Conservation (phyloP, 495 filamentous ascomycete species). For the Podospora fimiseda region DNA sequence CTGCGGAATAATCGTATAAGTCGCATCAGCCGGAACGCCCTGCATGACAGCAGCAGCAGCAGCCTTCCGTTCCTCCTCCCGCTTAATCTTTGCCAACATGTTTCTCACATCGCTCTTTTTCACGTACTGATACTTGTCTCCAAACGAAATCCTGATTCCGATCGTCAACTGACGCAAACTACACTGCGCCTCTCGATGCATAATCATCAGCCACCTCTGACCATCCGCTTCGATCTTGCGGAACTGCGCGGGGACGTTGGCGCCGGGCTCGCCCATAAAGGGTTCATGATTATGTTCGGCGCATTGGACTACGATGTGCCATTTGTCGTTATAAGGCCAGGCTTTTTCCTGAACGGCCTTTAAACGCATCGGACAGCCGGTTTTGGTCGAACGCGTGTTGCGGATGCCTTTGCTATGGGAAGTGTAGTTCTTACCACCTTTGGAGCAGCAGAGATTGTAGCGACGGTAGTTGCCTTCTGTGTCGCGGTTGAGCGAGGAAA, state of each 20-base stretch:
- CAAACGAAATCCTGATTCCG: slow-evolving; percentile 29
- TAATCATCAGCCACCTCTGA: slow-evolving; percentile 30
- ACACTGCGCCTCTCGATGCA: slow-evolving; percentile 31
- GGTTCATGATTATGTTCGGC: slow-evolving; percentile 34
- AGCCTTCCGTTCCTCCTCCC: slow-evolving; percentile 28
- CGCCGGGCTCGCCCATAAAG: slow-evolving; percentile 28
- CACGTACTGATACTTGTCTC: slow-evolving; percentile 35
- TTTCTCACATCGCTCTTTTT: slow-evolving; percentile 31
- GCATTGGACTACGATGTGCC: slow-evolving; percentile 30
- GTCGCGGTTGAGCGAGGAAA: slow-evolving; percentile 30
- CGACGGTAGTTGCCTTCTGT: slow-evolving; percentile 27
- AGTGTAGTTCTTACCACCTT: slow-evolving; percentile 31
- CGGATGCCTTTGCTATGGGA: slow-evolving; percentile 27
- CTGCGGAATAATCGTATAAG: slow-evolving; percentile 26
- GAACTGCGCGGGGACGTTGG: slow-evolving; percentile 29
- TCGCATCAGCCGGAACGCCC: slow-evolving; percentile 19
- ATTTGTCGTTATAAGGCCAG: slow-evolving; percentile 32
- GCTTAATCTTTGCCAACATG: slow-evolving; percentile 31
- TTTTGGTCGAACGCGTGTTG: slow-evolving; percentile 26
- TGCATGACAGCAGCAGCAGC: slow-evolving; percentile 14
- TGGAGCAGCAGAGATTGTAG: slow-evolving; percentile 33
- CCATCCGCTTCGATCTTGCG: slow-evolving; percentile 32
- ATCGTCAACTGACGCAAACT: slow-evolving; percentile 30
- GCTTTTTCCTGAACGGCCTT: slow-evolving; percentile 31
- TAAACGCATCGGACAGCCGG: slow-evolving; percentile 30